These are phyloP conservation scores for Eimeria sp. DNA, from an alignment of 169 alveolate genomes.

Conservation along the genomic window DNA sequence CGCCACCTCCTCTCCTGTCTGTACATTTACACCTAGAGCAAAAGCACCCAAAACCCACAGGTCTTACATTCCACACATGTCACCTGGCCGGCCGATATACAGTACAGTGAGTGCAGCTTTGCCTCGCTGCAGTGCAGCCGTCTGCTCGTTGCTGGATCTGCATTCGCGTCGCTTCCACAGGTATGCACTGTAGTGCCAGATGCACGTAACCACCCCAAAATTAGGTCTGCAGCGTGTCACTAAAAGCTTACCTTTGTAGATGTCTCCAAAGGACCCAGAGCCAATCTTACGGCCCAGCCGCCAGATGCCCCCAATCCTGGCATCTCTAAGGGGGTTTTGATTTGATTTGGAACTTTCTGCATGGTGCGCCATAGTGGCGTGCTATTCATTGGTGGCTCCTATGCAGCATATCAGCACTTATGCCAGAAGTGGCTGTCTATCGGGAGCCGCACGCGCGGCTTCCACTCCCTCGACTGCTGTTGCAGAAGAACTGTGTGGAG, in stretches of 20 bases:
- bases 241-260: constrained; percentile 92
- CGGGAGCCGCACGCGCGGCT: constrained; percentile 65
- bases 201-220: not conserved
- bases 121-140: not conserved
- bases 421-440: constrained; percentile 7
- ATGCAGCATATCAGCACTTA: constrained; percentile 76
- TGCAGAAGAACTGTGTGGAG: not conserved
- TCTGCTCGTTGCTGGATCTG: not conserved
- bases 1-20: constrained; percentile 88
- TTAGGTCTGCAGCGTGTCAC: not conserved
- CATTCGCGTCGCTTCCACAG: not conserved
- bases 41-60: not conserved
- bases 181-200: not conserved
- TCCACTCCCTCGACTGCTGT: not conserved
- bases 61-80: not conserved
- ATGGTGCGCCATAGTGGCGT: constrained; percentile 82
- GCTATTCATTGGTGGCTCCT: constrained; percentile 76
- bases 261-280: constrained; percentile 99
- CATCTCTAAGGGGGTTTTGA: constrained; percentile 91
- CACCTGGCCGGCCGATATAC: not conserved
- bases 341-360: constrained; percentile 69
- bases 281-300: constrained; percentile 98
- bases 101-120: not conserved
- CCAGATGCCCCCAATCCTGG: constrained; percentile 98
- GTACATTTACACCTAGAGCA: constrained; percentile 68